Evolutionary conservation across 495 filamentous ascomycete genomes (phyloP).

Genomic region (Poronia punctata): DNA sequence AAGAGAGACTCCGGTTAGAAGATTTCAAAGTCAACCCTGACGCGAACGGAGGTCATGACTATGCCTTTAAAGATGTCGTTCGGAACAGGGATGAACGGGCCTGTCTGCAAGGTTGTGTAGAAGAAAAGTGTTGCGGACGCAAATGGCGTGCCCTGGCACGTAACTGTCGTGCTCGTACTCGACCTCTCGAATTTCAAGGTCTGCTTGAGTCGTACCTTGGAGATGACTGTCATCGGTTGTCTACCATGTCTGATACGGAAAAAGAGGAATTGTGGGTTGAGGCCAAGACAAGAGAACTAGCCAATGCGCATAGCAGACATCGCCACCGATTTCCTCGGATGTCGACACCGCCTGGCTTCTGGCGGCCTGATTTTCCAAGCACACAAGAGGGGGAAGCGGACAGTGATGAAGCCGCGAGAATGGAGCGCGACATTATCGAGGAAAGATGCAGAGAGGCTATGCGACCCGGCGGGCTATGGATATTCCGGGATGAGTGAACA

Average conservation of each 20-base stretch:
- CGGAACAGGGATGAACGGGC: constrained; percentile 67
- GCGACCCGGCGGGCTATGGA: constrained; percentile 65
- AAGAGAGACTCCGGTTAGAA: constrained; percentile 44
- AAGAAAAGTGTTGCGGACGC: constrained; percentile 68
- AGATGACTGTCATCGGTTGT: constrained; percentile 41
- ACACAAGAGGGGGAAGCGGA: constrained; percentile 70
- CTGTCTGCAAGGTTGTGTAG: constrained; percentile 71
- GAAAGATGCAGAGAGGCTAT: constrained; percentile 77
- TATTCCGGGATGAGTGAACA: constrained; percentile 69
- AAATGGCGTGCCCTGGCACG: constrained; percentile 60
- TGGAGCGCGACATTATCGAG: constrained; percentile 56
- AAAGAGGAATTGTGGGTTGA: constrained; percentile 54
- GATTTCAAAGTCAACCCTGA: constrained; percentile 84
- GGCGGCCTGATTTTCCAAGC: constrained; percentile 78
- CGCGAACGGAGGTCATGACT: constrained; percentile 63
- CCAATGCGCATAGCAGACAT: constrained; percentile 69
- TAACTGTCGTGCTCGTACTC: constrained; percentile 30
- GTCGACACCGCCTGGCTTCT: constrained; percentile 75
- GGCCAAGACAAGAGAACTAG: constrained; percentile 59
- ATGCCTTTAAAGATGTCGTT: constrained; percentile 69
- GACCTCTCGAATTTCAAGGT: constrained; percentile 37
- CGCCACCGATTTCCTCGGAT: constrained; percentile 63
- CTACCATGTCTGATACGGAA: constrained; percentile 41
- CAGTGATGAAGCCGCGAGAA: constrained; percentile 50
- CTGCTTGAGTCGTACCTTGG: constrained; percentile 66